Evolutionary conservation across 2,329 filamentous ascomycete genomes (phyloP), one percentile per base, ranked within the genome.

Genomic region (Penicillium sclerotigenum): DNA sequence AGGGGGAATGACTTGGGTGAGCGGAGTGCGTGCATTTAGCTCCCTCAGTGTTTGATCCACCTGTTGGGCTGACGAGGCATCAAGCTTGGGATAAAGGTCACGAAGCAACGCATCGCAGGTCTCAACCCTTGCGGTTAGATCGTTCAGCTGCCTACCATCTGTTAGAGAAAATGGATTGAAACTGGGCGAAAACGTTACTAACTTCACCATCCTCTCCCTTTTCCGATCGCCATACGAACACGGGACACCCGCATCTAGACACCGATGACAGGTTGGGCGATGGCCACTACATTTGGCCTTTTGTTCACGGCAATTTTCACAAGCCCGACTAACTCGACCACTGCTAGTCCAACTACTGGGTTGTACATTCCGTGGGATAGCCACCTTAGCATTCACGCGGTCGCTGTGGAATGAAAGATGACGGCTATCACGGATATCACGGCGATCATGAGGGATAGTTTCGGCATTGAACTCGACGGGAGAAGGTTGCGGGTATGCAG

Each of bases 251-350:
- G 72, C 65, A 57, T 78, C 75, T 62, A 73, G 69, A 58, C 76
- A 79, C 47, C 76, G 70, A 52, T 73, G 67, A 55, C 76, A 79
- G 29, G 66, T 65, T 31, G 76, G 76, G 38, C 71, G 72, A 63
- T 77, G 73, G 7, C 76, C 76, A 58, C 71, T 75, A 65, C 76
- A 79, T 66, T 78, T 79, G 52, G 74, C 76, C 63, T 79, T 78
- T 49, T 76, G 71, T 40, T 76, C 72, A 11, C 76, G 74, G 59
- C 76, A 79, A 51, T 73, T 74, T 60, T 79, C 75, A 54, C 76
- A 79, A 5, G 76, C 76, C 33, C 68, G 70, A 54, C 71, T 71
- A 38, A 73, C 70, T 31, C 72, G 69, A 50, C 68, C 69, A 28
- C 64, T 68, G 47, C 50, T 67, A 40, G 62, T 65, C 58, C 59